Conservation (phyloP, 2,329 filamentous ascomycete species). For the Phaeoacremonium minimum region DNA sequence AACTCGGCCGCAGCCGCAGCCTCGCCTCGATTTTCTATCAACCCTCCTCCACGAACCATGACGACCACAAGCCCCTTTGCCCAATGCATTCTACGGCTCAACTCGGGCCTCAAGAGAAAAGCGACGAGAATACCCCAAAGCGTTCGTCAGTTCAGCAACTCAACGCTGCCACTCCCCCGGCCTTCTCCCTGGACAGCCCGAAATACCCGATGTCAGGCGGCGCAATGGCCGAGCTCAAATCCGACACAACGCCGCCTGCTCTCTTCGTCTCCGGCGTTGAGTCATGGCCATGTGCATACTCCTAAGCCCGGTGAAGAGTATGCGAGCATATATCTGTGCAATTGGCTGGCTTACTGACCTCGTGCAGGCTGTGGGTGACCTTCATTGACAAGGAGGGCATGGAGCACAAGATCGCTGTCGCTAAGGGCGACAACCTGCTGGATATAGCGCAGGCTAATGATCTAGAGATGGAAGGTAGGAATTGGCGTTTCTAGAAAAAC, state of each 20-base stretch:
- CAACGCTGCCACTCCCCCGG: too few species aligned
- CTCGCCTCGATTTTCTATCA: constrained; percentile 2
- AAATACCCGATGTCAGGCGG: constrained; percentile 1
- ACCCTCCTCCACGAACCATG: background rate
- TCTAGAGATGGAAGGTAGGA: constrained; percentile 86
- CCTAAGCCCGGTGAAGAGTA: constrained; percentile 93
- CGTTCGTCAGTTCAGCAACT: background rate
- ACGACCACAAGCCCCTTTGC: background rate
- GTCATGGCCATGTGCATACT: constrained; percentile 76
- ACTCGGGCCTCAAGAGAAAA: background rate
- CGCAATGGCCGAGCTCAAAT: background rate
- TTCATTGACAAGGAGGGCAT: constrained; percentile 89
- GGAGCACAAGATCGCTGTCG: constrained; percentile 72
- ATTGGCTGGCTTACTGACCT: constrained; percentile 10
- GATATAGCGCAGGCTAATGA: constrained; percentile 95
- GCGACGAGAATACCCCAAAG: background rate
- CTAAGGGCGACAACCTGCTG: constrained; percentile 85
- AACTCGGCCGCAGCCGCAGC: too few species aligned
- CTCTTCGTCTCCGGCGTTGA: constrained; percentile 53
- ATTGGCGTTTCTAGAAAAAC: background rate
- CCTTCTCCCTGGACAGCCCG: too few species aligned
- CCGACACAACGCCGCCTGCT: constrained; percentile 37
- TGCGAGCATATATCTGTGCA: constrained; percentile 4
- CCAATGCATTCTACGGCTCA: background rate
- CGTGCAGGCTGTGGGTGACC: constrained; percentile 71